phyloP scores from a whole-genome alignment of 495 filamentous ascomycete genomes.

The Daldinia childiae region DNA sequence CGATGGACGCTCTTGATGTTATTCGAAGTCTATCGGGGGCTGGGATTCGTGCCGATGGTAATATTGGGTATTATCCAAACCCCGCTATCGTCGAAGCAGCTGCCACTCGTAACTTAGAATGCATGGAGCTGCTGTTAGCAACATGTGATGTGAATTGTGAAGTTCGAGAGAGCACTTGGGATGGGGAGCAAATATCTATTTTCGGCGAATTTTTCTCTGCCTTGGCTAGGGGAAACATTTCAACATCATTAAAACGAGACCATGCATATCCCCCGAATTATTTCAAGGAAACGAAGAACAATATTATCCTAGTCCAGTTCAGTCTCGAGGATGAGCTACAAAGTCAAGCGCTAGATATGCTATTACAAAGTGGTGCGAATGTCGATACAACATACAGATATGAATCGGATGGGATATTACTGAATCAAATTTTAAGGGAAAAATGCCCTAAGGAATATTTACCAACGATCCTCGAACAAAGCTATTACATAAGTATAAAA shows the following conservation, averaged over 20 bases:
- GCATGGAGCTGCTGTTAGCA: neutral
- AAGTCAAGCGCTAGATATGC: neutral
- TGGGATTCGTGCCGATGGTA: neutral
- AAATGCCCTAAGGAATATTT: neutral
- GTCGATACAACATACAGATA: neutral
- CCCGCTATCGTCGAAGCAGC: neutral
- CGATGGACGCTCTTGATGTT: neutral
- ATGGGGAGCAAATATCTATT: neutral
- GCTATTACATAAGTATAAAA: neutral
- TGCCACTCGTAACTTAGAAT: neutral
- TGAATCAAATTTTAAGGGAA: no score
- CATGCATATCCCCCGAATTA: neutral
- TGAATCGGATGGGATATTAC: no score
- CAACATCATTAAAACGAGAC: neutral
- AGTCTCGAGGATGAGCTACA: neutral
- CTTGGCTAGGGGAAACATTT: neutral
- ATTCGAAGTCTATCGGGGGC: neutral
- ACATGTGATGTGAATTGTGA: neutral
- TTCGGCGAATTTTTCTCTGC: neutral
- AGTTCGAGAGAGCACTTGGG: neutral
- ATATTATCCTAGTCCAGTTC: neutral
- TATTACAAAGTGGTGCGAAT: neutral
- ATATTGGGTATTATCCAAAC: no score
- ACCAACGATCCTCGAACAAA: neutral
- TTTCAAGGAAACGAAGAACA: neutral